Base-by-base conservation (phyloP, 352 stramenopile species). In the Aphanomyces stellatus region DNA sequence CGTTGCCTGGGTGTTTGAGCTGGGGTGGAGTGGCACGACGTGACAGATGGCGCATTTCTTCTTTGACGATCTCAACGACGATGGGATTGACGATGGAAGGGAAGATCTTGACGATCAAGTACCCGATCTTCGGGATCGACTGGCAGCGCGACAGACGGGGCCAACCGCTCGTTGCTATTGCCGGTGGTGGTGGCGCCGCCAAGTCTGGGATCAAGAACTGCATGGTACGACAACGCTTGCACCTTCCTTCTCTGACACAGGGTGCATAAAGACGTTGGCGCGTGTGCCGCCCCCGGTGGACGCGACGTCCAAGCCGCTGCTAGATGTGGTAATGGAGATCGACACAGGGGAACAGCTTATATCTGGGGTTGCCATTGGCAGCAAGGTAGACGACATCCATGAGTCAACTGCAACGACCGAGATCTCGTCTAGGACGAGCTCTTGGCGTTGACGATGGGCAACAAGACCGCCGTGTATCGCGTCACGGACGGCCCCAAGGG, bases 191-290 rank as follows among this genome's bases (percentile, higher is more conserved):
- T 22, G 51, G 51, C 30, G 24, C 51, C 7, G 51, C 30, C 4
- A 60, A 60, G 51, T 41, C 25, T 3, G 51, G 51, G 5, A 60
- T 60, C 30, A 60, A 60, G 51, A 60, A 60, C 51, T 60, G 51
- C 24, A 30, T 60, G 51, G 51, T 60, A 34, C n/a, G 48, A 56
- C 25, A 5, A 30, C 11, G 19, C n/a, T 30, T 30, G n/a, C n/a
- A 10, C 7, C 25, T 19, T 30, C 19, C 15, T 34, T 7, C 5
- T 56, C 49, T 25, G 24, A 27, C 19, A 42, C 51, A 10, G 40
- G 51, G 4, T 19, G 13, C 51, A 25, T 56, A 30, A 42, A 60
- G 51, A 60, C 51, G 7, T 60, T 60, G 30, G 27, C 27, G 19
- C 51, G 51, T 13, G 15, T 41, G 4, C 30, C 51, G 5, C 30